These are phyloP conservation scores for Clonostachys rosea DNA, from an alignment of 2,329 filamentous ascomycete genomes.

Conservation along the genomic window DNA sequence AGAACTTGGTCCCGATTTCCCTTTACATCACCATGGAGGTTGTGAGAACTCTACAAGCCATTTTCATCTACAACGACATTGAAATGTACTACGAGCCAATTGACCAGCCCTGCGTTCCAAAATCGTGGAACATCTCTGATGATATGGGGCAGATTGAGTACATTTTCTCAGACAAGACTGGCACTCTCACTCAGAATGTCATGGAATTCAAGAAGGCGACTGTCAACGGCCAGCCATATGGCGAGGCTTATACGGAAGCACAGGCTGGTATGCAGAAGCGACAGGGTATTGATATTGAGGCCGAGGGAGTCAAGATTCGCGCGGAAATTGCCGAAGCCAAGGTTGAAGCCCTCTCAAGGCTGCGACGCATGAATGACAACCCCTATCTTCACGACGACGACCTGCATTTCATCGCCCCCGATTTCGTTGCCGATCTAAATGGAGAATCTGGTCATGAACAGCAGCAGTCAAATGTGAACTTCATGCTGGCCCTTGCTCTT, in stretches of 20 bases:
- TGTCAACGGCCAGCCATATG: slow-evolving; percentile 92
- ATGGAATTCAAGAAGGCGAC: slow-evolving; percentile 99
- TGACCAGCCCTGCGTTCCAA: slow-evolving; percentile 92
- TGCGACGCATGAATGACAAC: slow-evolving; percentile 80
- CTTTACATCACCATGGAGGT: slow-evolving; percentile 97
- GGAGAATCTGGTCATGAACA: slow-evolving; percentile 76
- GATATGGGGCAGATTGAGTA: slow-evolving; percentile 98
- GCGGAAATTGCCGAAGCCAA: slow-evolving; percentile 78
- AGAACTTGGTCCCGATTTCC: slow-evolving; percentile 98
- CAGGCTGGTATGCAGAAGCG: slow-evolving; percentile 95
- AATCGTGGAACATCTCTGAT: slow-evolving; percentile 98
- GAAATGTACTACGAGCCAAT: slow-evolving; percentile 96
- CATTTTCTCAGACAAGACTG: slow-evolving; percentile 98
- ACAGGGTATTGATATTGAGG: slow-evolving; percentile 80
- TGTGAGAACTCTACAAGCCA: slow-evolving; percentile 84
- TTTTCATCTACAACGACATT: slow-evolving; percentile 96
- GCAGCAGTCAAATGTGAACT: slow-evolving; percentile 72
- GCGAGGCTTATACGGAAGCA: slow-evolving; percentile 96
- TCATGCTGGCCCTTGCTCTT: slow-evolving; percentile 93
- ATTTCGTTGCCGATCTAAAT: slow-evolving; percentile 78
- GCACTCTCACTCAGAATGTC: slow-evolving; percentile 91
- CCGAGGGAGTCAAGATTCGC: slow-evolving; percentile 67
- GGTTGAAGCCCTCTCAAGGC: slow-evolving; percentile 62
- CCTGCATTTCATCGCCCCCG: slow-evolving; percentile 86
- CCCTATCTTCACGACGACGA: slow-evolving; percentile 87